Base-by-base conservation (phyloP, 805 yeast species). In the Yarrowia porcina region DNA sequence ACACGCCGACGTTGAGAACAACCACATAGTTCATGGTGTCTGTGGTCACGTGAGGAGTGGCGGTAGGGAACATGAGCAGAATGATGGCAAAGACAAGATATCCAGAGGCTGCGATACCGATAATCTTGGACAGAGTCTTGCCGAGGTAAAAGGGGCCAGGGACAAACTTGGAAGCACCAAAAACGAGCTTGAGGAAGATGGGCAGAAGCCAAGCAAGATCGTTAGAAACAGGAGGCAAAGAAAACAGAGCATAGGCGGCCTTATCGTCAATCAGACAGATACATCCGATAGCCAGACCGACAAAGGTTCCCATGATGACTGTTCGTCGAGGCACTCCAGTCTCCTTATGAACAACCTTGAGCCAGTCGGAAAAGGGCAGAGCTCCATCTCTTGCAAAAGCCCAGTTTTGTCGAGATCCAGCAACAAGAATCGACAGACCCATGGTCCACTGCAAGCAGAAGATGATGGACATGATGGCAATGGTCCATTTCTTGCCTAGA, bases 321-420 rank as follows among this genome's bases (percentile, higher is more conserved):
- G 92, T 90, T 67, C 85, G 79, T 27, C 85, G 72, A 15, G 94
- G 93, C 28, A 85, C 88, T n/a, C 80, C 77, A 36, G 82, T 74
- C 64, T 72, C 79, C 60, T 80, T 77, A 68, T 87, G 77, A 45
- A 88, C 88, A 45, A 76, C 80, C 67, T 85, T 83, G 65, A 87
- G 79, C 69, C 76, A 76, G 42, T 77, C 73, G 13, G 86, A 79
- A 66, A 85, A 76, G 9, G 92, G 92, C 63, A 87, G 77, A 15
- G 90, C 91, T 68, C 86, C 85, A 71, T 87, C 93, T 75, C 93
- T 82, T 41, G 89, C 84, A 72, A 86, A 85, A 1, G 90, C 90
- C 84, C 88, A 87, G 56, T 85, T 79, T 72, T 86, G 90, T 72
- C 91, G 80, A 5, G 89, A 84, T 7, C 82, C 80, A 11, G 90